Conservation (phyloP, 176 grass and related monocot species). For the Raddia guianensis region DNA sequence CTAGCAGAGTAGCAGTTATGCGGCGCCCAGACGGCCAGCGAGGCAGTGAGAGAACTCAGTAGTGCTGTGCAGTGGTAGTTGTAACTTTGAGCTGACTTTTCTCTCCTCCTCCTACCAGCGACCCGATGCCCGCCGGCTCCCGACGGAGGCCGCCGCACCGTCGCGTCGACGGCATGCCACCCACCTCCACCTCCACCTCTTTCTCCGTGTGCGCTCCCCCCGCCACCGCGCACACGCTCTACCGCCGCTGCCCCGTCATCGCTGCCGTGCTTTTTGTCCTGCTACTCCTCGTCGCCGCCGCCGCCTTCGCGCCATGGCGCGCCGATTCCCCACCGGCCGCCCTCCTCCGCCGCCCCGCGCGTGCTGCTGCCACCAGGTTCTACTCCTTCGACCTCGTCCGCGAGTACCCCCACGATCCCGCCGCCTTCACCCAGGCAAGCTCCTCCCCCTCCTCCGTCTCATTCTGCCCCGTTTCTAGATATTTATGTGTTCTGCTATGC, state of each 20-base stretch:
- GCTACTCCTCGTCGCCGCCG: conserved; percentile 27
- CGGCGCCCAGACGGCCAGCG: no score
- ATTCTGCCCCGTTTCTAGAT: background rate
- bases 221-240: background rate
- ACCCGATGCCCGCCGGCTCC: conserved; percentile 35
- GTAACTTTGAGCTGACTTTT: background rate
- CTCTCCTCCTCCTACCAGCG: background rate
- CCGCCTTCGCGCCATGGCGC: conserved; percentile 34
- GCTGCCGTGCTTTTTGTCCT: background rate
- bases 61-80: no score
- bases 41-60: no score
- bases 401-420: conserved; percentile 82
- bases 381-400: conserved; percentile 77
- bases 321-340: background rate
- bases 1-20: no score
- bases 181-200: background rate
- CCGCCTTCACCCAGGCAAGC: conserved; percentile 78
- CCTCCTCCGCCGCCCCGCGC: conserved; percentile 27
- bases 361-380: conserved; percentile 35
- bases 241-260: conserved; percentile 18
- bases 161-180: conserved; percentile 35
- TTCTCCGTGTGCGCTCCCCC: background rate
- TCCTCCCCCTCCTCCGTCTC: background rate
- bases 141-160: conserved; percentile 37
- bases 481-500: background rate